Evolutionary conservation across 2,329 filamentous ascomycete genomes (phyloP), one percentile per base, ranked within the genome.

Genomic region (Fusarium sp.): DNA sequence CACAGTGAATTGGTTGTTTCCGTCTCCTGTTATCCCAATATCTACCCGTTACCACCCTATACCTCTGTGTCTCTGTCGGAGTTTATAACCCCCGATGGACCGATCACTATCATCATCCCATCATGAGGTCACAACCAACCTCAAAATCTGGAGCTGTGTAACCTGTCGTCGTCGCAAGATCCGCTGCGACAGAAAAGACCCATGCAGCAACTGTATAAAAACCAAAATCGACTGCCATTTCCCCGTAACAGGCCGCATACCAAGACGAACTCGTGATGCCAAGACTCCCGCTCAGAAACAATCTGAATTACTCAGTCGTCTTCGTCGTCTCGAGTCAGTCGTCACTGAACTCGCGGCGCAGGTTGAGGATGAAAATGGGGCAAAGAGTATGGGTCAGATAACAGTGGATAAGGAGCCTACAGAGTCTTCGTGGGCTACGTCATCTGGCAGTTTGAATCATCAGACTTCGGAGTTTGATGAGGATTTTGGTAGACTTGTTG

Each of bases 91-190:
- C n/a, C 69, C 72, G 70, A 73, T 71, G 57, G 57, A 55, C 72
- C 72, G 70, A 68, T 44, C 65, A 8, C 20, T 38, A n/a, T 18
- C 62, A 42, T 58, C 69, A 33, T 33, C 61, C 13, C 53, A 66
- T n/a, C 52, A 60, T 54, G 49, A 60, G 45, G 42, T 49, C 57
- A 41, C 59, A 18, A 2, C 38, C 33, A 66, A 27, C n/a, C 73
- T 79, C 52, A 77, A 73, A 15, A 75, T 77, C 61, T 80, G 79
- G 79, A 80, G 77, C 66, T 80, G 79, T 47, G 70, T 80, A 31
- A 75, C 73, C 27, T 80, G 79, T 46, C 76, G 79, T 18, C 77
- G 77, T 1, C 79, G 79, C 58, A 80, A 80, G 38, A 57, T 79
- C 14, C 75, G 73, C 7, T 80, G 79, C 45, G 79, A 80, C 22